Evolutionary conservation across 208 protist genomes (phyloP), one percentile per base, ranked within the genome.

Genomic region (Crithidia sp.): DNA sequence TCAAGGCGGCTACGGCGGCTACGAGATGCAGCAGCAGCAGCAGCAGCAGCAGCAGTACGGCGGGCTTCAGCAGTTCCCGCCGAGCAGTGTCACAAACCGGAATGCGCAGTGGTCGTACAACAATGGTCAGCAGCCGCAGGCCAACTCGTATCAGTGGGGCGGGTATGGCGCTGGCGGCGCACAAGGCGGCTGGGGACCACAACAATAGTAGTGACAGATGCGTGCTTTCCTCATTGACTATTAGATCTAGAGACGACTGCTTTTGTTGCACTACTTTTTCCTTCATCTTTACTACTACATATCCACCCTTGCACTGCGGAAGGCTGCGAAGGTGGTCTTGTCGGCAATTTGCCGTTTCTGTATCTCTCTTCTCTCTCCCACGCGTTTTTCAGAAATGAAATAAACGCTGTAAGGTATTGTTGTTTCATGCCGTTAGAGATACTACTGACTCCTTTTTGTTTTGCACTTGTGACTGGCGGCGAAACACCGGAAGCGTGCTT

Each of bases 41-140:
- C 44, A 64, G 12, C 62, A 47, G 39, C 63, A 68, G n/a, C 60
- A 72, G 44, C 74, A 74, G 52, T 67, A 49, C 17, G 67, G 49
- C 19, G 52, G 37, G 13, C 45, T n/a, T 14, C 65, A 66, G 28
- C 60, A 66, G 40, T 14, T 3, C 5, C 63, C 19, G 8, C 39
- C 53, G 36, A 53, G 62, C 10, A 12, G 45, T 17, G 60, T 41
- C 44, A 41, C 7, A 5, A 75, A 71, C 47, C 50, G 61, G 6
- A 57, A 39, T 16, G 28, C 40, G 41, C 59, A 59, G 44, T 77
- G 69, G 55, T 44, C 54, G 40, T 58, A 74, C 44, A 43, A 14
- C 28, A 28, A 28, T 28, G 40, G 44, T 7, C 61, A 43, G 36
- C 54, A 71, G 44, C 17, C 39, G 13, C 63, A 53, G 4, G 12